phyloP scores from a whole-genome alignment of 495 filamentous ascomycete species.

The Eremomyces bilateralis region DNA sequence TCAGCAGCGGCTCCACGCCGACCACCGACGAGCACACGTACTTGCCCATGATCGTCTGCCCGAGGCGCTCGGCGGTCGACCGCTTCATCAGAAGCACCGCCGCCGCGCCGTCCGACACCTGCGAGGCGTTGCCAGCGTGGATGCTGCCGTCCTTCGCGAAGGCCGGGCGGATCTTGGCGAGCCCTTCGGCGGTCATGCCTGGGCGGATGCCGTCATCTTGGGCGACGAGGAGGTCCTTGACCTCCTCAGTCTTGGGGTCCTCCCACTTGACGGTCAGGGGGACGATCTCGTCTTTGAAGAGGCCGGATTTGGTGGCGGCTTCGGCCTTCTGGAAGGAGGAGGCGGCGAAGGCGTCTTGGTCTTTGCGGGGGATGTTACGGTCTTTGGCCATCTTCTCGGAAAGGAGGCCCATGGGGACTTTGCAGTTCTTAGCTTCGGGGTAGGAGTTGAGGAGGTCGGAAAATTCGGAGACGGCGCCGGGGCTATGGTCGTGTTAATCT shows the following conservation, averaged over 20 bases:
- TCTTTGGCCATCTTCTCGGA: constrained; percentile 92
- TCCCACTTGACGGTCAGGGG: constrained; percentile 65
- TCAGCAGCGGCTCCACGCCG: constrained; percentile 78
- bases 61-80: constrained; percentile 67
- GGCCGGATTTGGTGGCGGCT: constrained; percentile 64
- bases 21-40: constrained; percentile 67
- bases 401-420: constrained; percentile 90
- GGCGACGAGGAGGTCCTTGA: constrained; percentile 61
- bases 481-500: constrained; percentile 27
- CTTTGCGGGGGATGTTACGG: constrained; percentile 41
- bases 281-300: constrained; percentile 83
- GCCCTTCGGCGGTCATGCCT: constrained; percentile 68
- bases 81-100: constrained; percentile 93
- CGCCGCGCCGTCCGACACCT: constrained; percentile 90
- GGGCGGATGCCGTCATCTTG: constrained; percentile 72
- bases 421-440: constrained; percentile 78
- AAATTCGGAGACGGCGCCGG: constrained; percentile 81
- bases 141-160: constrained; percentile 85
- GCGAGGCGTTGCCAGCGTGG: constrained; percentile 87
- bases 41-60: constrained; percentile 78
- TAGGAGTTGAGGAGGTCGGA: constrained; percentile 72
- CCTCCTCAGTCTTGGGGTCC: constrained; percentile 79
- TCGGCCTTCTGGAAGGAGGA: constrained; percentile 73
- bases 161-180: constrained; percentile 74
- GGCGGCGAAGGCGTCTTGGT: constrained; percentile 81